Evolutionary conservation across 139 green algal genomes (phyloP).

Genomic region (Chlamydomonas incerta): DNA sequence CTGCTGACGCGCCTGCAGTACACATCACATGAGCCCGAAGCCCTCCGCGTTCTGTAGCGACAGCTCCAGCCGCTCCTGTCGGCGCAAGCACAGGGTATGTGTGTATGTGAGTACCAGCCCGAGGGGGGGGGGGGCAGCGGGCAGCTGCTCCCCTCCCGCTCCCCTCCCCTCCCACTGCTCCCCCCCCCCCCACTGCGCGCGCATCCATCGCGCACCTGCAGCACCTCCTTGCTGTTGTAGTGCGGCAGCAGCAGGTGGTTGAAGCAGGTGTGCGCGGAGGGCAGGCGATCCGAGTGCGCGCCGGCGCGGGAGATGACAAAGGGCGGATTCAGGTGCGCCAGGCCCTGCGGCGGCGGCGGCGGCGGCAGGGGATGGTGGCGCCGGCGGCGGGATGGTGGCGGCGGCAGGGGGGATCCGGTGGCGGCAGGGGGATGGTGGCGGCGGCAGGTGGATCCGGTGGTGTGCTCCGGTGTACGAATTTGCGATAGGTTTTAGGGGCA

Average conservation of each 20-base stretch:
- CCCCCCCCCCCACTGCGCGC: neutral
- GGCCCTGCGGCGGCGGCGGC: slow-evolving; percentile 47
- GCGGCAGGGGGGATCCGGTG: too few relatives aligned
- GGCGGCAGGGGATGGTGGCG: too few relatives aligned
- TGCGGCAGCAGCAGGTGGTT: slow-evolving; percentile 91
- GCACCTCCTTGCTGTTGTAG: slow-evolving; percentile 65
- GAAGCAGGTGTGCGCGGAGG: slow-evolving; percentile 95
- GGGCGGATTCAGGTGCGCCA: slow-evolving; percentile 69
- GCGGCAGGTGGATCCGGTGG: too few relatives aligned
- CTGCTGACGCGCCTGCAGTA: too few relatives aligned
- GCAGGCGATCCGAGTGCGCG: slow-evolving; percentile 69
- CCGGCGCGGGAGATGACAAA: slow-evolving; percentile 66
- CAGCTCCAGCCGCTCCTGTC: slow-evolving; percentile 59
- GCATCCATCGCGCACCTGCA: neutral
- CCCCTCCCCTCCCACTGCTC: neutral
- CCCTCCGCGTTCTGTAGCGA: slow-evolving; percentile 85
- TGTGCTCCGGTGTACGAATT: too few relatives aligned
- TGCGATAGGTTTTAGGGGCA: too few relatives aligned
- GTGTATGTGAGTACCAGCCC: neutral
- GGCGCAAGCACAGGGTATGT: slow-evolving; percentile 34
- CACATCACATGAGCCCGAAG: slow-evolving; percentile 77
- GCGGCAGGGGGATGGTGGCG: too few relatives aligned
- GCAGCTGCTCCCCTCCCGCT: neutral
- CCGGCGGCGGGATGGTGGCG: too few relatives aligned
- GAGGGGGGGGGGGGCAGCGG: neutral